Conservation (phyloP, 768 basidiomycete species). For the Termitomyces sp. region DNA sequence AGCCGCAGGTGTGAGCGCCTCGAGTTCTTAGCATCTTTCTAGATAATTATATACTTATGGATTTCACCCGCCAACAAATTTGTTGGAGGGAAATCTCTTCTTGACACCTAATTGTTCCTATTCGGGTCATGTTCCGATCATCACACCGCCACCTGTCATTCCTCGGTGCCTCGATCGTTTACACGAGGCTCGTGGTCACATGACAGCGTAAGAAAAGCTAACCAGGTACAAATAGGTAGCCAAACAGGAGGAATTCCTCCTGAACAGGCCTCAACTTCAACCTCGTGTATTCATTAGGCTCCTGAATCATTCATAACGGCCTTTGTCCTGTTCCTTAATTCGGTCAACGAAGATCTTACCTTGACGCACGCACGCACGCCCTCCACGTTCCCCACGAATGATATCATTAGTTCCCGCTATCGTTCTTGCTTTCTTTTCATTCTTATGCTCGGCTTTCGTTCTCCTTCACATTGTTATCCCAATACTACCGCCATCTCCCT, state of each 20-base stretch:
- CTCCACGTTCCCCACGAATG: constrained; percentile 33
- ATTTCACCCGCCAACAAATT: not conserved
- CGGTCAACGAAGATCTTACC: not conserved
- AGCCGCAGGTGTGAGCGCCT: too few species aligned
- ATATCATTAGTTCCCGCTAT: constrained; percentile 66
- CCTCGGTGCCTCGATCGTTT: not conserved
- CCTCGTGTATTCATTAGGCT: constrained; percentile 20
- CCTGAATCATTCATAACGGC: not conserved
- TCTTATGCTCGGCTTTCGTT: constrained; percentile 69
- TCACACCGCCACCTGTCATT: not conserved
- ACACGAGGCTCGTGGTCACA: not conserved
- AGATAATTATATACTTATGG: too few species aligned
- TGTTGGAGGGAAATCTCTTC: not conserved
- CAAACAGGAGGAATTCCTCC: constrained; percentile 22
- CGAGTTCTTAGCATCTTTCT: too few species aligned
- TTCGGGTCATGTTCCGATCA: not conserved
- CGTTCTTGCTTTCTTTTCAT: constrained; percentile 66
- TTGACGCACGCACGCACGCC: too few species aligned
- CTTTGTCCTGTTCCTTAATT: not conserved
- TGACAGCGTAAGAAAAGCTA: constrained; percentile 3
- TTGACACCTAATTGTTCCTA: too few species aligned
- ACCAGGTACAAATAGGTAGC: constrained; percentile 25
- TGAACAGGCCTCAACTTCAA: constrained; percentile 4
- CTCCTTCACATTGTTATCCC: constrained; percentile 75
- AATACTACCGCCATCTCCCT: constrained; percentile 67